phyloP scores from a whole-genome alignment of 1,284 basidiomycete species.

The Fomitopsis palustris region DNA sequence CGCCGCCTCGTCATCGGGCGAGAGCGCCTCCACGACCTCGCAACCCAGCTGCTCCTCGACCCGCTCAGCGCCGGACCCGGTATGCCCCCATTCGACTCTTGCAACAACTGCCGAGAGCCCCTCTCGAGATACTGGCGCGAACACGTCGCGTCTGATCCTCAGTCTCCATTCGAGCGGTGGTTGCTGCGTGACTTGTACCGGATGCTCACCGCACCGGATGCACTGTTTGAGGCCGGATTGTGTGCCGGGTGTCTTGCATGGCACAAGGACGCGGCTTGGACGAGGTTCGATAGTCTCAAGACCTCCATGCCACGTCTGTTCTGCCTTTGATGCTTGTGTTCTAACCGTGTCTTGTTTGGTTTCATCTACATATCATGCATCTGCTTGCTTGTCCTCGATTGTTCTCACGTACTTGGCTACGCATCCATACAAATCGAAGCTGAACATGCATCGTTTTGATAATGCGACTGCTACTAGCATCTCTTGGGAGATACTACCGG shows the following conservation, averaged over 20 bases:
- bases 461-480: too few species aligned
- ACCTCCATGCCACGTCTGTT: constrained; percentile 6
- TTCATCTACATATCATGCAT: neutral
- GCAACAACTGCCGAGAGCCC: constrained; percentile 3
- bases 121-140: constrained; percentile 8
- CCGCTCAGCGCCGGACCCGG: neutral
- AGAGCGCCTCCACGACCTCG: constrained; percentile 26
- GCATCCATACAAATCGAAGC: too few species aligned
- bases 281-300: constrained; percentile 3
- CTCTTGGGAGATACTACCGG: too few species aligned
- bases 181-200: constrained; percentile 7
- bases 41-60: neutral
- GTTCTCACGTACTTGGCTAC: too few species aligned
- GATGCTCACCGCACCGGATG: neutral
- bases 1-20: constrained; percentile 31
- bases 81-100: constrained; percentile 2
- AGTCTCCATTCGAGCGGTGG: constrained; percentile 8
- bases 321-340: neutral
- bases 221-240: neutral
- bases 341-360: neutral
- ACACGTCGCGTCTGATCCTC: constrained; percentile 2
- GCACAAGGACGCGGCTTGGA: constrained; percentile 4
- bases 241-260: constrained; percentile 6
- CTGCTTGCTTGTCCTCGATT: too few species aligned
- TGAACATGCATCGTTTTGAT: too few species aligned